A percentile compares a stretch with the other conserved stretches of the same genome.
Evolutionary conservation across 306 rosid species (phyloP).

Genomic region (Leucaena leucocephala): DNA sequence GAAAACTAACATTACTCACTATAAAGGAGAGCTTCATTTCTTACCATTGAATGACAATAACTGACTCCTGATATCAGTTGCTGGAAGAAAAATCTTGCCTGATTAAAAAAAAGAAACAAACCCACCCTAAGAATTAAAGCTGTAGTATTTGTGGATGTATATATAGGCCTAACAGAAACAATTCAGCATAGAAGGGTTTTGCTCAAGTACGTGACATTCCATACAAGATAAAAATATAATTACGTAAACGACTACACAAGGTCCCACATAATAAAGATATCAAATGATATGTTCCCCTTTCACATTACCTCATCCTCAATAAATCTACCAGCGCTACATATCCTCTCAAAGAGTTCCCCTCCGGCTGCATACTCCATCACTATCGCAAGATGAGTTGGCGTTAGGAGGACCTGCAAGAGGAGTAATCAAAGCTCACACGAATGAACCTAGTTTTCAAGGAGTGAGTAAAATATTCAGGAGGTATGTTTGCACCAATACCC

Average conservation of each 20-base stretch:
- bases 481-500: slow-evolving; percentile 2
- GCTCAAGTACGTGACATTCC: not conserved
- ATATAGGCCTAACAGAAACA: not conserved
- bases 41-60: slow-evolving; percentile 89
- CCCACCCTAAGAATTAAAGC: not conserved
- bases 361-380: slow-evolving; percentile 94
- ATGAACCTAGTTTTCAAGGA: not conserved
- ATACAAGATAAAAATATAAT: not conserved
- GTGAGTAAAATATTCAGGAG: slow-evolving; percentile 1
- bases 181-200: not conserved
- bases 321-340: slow-evolving; percentile 76
- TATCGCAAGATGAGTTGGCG: slow-evolving; percentile 82
- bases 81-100: slow-evolving; percentile 97
- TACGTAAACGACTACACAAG: not conserved
- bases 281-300: slow-evolving; percentile 5
- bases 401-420: slow-evolving; percentile 65
- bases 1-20: slow-evolving; percentile 5
- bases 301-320: slow-evolving; percentile 82
- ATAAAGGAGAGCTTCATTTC: slow-evolving; percentile 12
- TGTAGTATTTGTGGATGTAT: slow-evolving; percentile 5
- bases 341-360: slow-evolving; percentile 83
- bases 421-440: slow-evolving; percentile 35
- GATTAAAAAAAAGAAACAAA: slow-evolving; percentile 33
- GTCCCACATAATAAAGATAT: slow-evolving; percentile 24
- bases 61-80: slow-evolving; percentile 89